Conservation (phyloP, 805 yeast genomes). For the Suhomyces sp. region DNA sequence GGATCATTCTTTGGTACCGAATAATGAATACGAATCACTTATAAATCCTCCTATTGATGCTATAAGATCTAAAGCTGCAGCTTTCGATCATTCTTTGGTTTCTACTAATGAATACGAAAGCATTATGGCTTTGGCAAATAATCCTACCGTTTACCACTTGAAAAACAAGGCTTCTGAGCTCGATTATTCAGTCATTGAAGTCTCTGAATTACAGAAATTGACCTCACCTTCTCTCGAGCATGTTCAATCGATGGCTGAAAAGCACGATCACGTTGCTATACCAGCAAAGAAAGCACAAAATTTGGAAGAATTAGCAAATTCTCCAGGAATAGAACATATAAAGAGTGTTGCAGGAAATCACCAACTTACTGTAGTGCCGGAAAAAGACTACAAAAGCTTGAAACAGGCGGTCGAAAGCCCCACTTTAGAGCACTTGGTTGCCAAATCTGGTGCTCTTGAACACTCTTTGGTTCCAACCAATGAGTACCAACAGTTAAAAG, state of each 20-base stretch:
- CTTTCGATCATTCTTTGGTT: background rate
- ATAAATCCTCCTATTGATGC: background rate
- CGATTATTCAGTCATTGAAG: conserved; percentile 1
- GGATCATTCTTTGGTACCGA: conserved; percentile 2
- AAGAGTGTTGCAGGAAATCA: conserved; percentile 6
- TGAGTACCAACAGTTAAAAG: conserved; percentile 9
- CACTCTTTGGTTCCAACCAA: conserved; percentile 11
- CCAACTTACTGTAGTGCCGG: conserved; percentile 6
- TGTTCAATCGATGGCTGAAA: conserved; percentile 7
- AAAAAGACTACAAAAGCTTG: conserved; percentile 8
- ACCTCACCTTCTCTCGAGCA: conserved; percentile 11
- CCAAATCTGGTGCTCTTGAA: conserved; percentile 14
- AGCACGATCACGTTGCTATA: conserved; percentile 6
- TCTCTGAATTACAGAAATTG: background rate
- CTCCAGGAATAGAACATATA: conserved; percentile 15
- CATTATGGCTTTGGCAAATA: conserved; percentile 2
- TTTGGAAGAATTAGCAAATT: conserved; percentile 5
- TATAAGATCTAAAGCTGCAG: background rate
- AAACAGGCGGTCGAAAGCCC: conserved; percentile 16
- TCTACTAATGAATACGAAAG: background rate
- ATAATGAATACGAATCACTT: background rate
- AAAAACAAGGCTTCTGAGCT: conserved; percentile 6
- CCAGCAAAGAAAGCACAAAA: background rate
- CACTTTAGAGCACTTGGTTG: conserved; percentile 13
- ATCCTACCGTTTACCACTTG: conserved; percentile 9